Evolutionary conservation across 2,329 filamentous ascomycete genomes (phyloP).

Genomic region (Penicillium sp.): DNA sequence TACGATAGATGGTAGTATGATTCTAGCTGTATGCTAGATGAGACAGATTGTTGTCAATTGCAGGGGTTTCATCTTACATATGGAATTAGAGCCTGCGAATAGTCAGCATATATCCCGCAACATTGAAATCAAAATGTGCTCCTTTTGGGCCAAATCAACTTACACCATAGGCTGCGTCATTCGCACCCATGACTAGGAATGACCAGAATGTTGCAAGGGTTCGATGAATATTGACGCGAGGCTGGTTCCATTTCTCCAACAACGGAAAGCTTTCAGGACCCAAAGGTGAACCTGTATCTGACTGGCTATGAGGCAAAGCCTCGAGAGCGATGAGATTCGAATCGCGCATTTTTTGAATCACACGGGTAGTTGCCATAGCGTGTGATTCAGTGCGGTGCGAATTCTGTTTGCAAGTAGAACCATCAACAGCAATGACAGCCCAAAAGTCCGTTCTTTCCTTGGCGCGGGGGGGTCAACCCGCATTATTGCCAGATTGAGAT

Average conservation of each 20-base stretch:
- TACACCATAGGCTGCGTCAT: slow-evolving; percentile 60
- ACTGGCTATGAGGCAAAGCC: slow-evolving; percentile 11
- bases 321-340: slow-evolving; percentile 16
- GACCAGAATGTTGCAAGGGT: slow-evolving; percentile 58
- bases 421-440: not conserved
- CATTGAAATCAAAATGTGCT: not conserved
- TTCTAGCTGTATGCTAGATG: slow-evolving; percentile 41
- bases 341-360: slow-evolving; percentile 10
- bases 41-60: not conserved
- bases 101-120: not conserved
- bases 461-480: not conserved
- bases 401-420: not conserved
- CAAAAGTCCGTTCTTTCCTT: not conserved
- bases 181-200: slow-evolving; percentile 59
- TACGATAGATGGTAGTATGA: slow-evolving; percentile 49
- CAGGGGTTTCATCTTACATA: slow-evolving; percentile 44
- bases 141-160: slow-evolving; percentile 26
- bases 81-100: slow-evolving; percentile 49
- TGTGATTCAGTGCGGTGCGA: not conserved
- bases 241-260: slow-evolving; percentile 51
- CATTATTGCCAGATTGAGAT: not conserved
- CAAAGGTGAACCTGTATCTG: not conserved
- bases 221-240: slow-evolving; percentile 51
- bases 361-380: slow-evolving; percentile 17
- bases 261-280: slow-evolving; percentile 6